Percentiles rank a stretch among this genome's conserved stretches.
Evolutionary conservation across 2,329 filamentous ascomycete genomes (phyloP).

Genomic region (Fusarium heterosporum): DNA sequence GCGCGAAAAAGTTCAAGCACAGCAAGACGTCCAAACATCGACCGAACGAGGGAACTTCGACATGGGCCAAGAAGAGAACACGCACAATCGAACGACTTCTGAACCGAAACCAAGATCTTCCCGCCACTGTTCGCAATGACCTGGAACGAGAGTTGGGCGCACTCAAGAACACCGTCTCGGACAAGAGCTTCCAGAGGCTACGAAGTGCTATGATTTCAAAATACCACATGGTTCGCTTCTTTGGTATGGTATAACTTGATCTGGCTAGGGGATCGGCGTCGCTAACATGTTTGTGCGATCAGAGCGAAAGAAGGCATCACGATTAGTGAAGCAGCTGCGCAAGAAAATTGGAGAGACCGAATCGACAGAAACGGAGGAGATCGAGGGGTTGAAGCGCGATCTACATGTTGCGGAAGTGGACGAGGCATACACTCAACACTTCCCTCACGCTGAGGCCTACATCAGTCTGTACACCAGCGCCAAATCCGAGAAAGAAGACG

Average conservation of each 20-base stretch:
- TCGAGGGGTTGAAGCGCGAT: constrained; percentile 63
- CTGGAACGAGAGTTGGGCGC: constrained; percentile 78
- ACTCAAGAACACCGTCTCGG: constrained; percentile 72
- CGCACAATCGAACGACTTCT: constrained; percentile 77
- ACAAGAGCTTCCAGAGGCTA: constrained; percentile 69
- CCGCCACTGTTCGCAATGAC: constrained; percentile 74
- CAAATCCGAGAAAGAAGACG: constrained; percentile 51
- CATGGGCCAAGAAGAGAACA: constrained; percentile 77
- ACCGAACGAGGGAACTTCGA: constrained; percentile 61
- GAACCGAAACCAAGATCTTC: constrained; percentile 69
- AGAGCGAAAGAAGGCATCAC: constrained; percentile 80
- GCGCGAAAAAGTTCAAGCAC: constrained; percentile 52
- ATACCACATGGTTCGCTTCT: constrained; percentile 88
- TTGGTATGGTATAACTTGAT: constrained; percentile 65
- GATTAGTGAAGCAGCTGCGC: constrained; percentile 73
- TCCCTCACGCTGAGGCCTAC: constrained; percentile 77
- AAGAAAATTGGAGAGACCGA: constrained; percentile 66
- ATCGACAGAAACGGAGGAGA: constrained; percentile 65
- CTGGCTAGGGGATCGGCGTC: not conserved
- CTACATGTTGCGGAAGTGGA: constrained; percentile 80
- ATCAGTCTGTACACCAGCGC: constrained; percentile 68
- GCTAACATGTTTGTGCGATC: constrained; percentile 26
- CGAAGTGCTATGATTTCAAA: constrained; percentile 78
- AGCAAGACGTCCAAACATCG: constrained; percentile 53
- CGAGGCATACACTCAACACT: constrained; percentile 79